Evolutionary conservation across 169 alveolate genomes (phyloP).

Genomic region (Babesia caballi): DNA sequence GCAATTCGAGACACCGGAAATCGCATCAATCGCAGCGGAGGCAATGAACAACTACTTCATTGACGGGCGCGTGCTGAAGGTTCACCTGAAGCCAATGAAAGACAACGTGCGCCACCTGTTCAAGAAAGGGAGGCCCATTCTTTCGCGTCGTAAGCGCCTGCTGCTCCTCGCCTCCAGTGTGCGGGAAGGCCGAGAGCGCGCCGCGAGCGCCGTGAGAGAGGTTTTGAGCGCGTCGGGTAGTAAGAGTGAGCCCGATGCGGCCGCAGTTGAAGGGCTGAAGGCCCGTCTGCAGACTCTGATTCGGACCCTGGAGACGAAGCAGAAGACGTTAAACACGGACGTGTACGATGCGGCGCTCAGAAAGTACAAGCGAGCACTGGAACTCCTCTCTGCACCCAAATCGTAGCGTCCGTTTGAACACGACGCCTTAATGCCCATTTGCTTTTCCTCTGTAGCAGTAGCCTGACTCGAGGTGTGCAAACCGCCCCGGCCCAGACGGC

Average conservation of each 20-base stretch:
- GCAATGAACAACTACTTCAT: conserved; percentile 64
- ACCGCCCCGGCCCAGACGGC: too few species aligned
- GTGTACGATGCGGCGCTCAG: conserved; percentile 20
- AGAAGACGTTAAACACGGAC: conserved; percentile 28
- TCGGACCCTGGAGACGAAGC: conserved; percentile 5
- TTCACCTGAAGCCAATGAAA: conserved; percentile 23
- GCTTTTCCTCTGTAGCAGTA: too few species aligned
- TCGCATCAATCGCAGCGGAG: conserved; percentile 65
- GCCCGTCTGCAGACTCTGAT: conserved; percentile 8
- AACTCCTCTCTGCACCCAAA: background rate
- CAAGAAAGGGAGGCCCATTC: conserved; percentile 20
- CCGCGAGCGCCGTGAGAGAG: background rate
- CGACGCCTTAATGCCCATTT: too few species aligned
- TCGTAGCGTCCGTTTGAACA: background rate
- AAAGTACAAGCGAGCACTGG: conserved; percentile 29
- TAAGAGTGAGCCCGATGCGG: background rate
- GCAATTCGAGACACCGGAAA: conserved; percentile 34
- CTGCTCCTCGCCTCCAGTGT: background rate
- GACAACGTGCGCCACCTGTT: conserved; percentile 26
- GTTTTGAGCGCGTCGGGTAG: background rate
- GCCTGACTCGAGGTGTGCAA: too few species aligned
- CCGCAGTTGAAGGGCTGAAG: background rate
- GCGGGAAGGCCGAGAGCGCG: background rate
- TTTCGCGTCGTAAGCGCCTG: background rate
- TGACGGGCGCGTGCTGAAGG: conserved; percentile 55